phyloP scores from a whole-genome alignment of 176 grass and related monocot species.

The Aegilops speltoides region DNA sequence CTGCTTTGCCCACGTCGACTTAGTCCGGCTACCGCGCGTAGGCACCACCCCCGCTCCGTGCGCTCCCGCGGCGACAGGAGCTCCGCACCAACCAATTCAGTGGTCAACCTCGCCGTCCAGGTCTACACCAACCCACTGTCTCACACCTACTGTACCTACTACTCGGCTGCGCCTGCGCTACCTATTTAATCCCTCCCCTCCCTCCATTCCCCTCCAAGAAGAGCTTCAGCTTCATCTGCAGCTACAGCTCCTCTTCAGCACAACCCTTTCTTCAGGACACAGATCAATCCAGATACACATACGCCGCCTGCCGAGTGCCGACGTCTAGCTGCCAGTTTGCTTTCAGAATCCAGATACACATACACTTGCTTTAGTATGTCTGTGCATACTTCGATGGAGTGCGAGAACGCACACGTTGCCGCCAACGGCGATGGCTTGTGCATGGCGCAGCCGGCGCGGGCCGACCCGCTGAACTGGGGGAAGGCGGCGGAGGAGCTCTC shows the following conservation, averaged over 20 bases:
- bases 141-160: not conserved
- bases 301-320: no score
- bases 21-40: not conserved
- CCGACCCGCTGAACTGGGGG: constrained; percentile 73
- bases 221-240: not conserved
- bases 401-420: not conserved
- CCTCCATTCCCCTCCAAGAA: constrained; percentile 41
- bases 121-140: constrained; percentile 19
- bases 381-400: constrained; percentile 21
- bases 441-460: not conserved
- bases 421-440: constrained; percentile 38
- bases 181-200: constrained; percentile 54
- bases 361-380: not conserved
- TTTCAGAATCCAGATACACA: not conserved
- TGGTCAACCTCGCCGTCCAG: not conserved
- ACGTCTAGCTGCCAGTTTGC: no score
- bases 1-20: not conserved
- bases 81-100: not conserved
- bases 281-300: not conserved
- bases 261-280: not conserved
- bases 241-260: constrained; percentile 33
- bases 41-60: not conserved
- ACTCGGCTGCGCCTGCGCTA: no score
- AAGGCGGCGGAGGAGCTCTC: constrained; percentile 44
- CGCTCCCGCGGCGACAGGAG: not conserved